phyloP scores from a whole-genome alignment of 176 grass and related monocot species.

The Bothriochloa decipiens region DNA sequence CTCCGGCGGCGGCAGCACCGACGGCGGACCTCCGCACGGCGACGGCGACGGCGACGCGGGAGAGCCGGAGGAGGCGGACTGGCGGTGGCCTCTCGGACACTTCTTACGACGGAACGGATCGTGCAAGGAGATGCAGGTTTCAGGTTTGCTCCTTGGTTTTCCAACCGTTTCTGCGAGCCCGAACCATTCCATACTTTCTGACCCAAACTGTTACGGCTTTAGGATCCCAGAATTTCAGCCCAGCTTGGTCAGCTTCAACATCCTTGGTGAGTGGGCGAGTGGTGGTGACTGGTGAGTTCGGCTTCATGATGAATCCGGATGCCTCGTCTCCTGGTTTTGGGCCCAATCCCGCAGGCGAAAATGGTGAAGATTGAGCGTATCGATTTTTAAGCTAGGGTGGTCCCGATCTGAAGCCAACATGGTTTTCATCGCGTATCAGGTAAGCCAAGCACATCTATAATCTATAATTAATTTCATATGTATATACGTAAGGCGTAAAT shows the following conservation, averaged over 20 bases:
- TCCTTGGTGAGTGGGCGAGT: background rate
- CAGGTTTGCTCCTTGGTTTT: background rate
- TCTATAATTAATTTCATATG: background rate
- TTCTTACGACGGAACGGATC: background rate
- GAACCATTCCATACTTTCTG: background rate
- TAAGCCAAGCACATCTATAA: constrained; percentile 4
- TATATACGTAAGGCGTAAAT: background rate
- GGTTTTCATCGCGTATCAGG: background rate
- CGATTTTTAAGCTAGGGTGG: background rate
- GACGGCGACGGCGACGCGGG: background rate
- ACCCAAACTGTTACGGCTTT: background rate
- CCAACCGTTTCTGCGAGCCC: background rate
- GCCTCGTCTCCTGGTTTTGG: background rate
- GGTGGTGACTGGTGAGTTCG: background rate
- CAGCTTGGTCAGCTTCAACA: background rate
- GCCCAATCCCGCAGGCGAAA: background rate
- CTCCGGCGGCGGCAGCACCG: too few relatives aligned
- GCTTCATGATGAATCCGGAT: background rate
- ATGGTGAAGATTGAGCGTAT: background rate
- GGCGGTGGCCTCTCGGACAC: background rate
- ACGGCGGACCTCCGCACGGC: background rate
- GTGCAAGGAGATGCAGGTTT: background rate
- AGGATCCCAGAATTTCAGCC: background rate
- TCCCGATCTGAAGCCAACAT: background rate
- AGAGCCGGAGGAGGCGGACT: background rate